Conservation (phyloP, 2,329 filamentous ascomycete genomes). For the Colletotrichum higginsianum region DNA sequence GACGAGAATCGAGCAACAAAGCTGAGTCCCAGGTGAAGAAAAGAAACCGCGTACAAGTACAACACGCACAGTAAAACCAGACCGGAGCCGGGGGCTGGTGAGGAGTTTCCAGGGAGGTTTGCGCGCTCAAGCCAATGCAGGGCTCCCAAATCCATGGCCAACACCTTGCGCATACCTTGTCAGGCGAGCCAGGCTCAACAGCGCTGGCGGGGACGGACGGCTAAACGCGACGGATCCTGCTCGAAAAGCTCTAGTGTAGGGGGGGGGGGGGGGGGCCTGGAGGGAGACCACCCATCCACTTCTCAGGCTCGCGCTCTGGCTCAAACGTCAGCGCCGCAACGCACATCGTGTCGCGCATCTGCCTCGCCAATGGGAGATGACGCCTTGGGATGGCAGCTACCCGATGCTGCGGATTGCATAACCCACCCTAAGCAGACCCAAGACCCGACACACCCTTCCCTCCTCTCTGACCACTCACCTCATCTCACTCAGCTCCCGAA, state of each 20-base stretch:
- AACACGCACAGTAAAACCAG: background rate
- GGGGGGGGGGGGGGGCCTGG: too few relatives aligned
- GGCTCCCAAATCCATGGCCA: conserved; percentile 32
- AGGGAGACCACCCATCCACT: background rate
- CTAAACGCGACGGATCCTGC: too few relatives aligned
- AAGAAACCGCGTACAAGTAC: background rate
- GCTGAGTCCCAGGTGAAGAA: background rate
- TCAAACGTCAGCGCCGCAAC: conserved; percentile 30
- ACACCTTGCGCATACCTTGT: conserved; percentile 5
- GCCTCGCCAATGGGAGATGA: conserved; percentile 16
- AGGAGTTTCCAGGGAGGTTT: conserved; percentile 19
- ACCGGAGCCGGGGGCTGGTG: conserved; percentile 7
- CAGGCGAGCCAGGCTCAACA: too few relatives aligned
- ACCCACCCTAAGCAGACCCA: conserved; percentile 3
- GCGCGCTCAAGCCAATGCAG: conserved; percentile 18
- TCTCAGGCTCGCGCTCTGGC: background rate
- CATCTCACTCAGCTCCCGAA: conserved; percentile 41
- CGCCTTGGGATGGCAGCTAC: conserved; percentile 40
- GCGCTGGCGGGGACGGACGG: conserved; percentile 1
- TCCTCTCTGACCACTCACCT: conserved; percentile 35
- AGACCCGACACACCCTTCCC: conserved; percentile 11
- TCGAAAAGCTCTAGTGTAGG: too few relatives aligned
- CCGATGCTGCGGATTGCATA: conserved; percentile 39
- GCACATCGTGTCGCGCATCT: conserved; percentile 26
- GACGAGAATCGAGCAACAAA: background rate